Conservation (phyloP, 805 yeast species). For the Groenewaldozyma salmanticensis region DNA sequence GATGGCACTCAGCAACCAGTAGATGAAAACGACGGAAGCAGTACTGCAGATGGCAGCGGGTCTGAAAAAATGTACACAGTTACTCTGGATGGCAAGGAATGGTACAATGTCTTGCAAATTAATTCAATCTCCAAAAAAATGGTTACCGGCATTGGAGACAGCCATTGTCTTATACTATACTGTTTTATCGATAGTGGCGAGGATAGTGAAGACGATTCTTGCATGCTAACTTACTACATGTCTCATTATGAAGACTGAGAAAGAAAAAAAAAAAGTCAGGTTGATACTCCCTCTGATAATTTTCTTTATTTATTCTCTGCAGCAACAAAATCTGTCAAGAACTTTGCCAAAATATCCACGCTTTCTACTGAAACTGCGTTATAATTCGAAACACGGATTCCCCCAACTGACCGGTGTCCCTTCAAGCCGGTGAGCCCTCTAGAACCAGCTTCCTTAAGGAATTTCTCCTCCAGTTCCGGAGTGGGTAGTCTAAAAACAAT, state of each 20-base stretch:
- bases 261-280: no score
- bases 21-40: background rate
- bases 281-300: background rate
- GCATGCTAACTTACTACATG: constrained; percentile 17
- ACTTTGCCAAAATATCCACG: constrained; percentile 47
- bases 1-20: constrained; percentile 1
- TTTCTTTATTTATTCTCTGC: constrained; percentile 3
- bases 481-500: constrained; percentile 75
- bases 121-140: constrained; percentile 11
- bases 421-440: constrained; percentile 65
- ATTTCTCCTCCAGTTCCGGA: constrained; percentile 52
- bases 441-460: constrained; percentile 57
- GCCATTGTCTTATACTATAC: constrained; percentile 14
- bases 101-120: constrained; percentile 17
- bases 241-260: constrained; percentile 9
- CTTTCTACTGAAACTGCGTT: constrained; percentile 70
- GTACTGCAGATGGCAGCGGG: no score
- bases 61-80: no score
- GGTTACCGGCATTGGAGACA: constrained; percentile 17
- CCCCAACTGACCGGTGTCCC: constrained; percentile 97
- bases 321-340: constrained; percentile 46
- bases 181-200: constrained; percentile 16
- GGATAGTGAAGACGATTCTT: constrained; percentile 9
- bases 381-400: constrained; percentile 87
- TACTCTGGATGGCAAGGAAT: constrained; percentile 16